Conservation (phyloP, 2,329 filamentous ascomycete species). For the Colletotrichum endophyticum region DNA sequence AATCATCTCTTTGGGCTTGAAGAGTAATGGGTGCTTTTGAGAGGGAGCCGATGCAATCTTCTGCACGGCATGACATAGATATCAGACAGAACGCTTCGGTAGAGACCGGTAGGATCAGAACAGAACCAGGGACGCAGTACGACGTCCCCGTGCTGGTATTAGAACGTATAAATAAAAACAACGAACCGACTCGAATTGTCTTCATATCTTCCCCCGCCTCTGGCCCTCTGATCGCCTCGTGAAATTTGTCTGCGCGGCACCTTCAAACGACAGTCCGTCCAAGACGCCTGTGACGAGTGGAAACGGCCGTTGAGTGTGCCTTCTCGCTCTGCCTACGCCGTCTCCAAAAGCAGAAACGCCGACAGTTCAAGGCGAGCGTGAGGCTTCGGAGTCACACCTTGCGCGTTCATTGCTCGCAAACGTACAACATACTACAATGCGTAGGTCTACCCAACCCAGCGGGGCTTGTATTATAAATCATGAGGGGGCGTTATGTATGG, state of each 20-base stretch:
- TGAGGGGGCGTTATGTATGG: slow-evolving; percentile 14
- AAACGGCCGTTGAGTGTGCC: background rate
- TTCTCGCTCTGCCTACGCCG: background rate
- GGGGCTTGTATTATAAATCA: slow-evolving; percentile 12
- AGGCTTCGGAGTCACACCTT: background rate
- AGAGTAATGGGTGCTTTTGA: background rate
- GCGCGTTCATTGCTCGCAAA: background rate
- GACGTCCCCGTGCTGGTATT: slow-evolving; percentile 22
- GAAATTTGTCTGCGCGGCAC: background rate
- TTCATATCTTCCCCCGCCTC: background rate
- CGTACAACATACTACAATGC: slow-evolving; percentile 12
- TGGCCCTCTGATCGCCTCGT: background rate
- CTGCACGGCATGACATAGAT: background rate
- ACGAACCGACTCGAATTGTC: background rate
- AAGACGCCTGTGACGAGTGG: background rate
- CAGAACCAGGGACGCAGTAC: slow-evolving; percentile 20
- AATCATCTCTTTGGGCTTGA: background rate
- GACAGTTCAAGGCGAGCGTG: background rate
- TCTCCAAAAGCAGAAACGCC: background rate
- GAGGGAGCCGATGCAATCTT: background rate
- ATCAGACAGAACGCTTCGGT: background rate
- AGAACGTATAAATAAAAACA: slow-evolving; percentile 16
- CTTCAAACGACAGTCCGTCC: background rate
- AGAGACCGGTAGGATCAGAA: background rate
- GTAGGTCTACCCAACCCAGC: slow-evolving; percentile 12